Base-by-base conservation (phyloP, 805 yeast genomes). In the Hanseniaspora mollemarum region DNA sequence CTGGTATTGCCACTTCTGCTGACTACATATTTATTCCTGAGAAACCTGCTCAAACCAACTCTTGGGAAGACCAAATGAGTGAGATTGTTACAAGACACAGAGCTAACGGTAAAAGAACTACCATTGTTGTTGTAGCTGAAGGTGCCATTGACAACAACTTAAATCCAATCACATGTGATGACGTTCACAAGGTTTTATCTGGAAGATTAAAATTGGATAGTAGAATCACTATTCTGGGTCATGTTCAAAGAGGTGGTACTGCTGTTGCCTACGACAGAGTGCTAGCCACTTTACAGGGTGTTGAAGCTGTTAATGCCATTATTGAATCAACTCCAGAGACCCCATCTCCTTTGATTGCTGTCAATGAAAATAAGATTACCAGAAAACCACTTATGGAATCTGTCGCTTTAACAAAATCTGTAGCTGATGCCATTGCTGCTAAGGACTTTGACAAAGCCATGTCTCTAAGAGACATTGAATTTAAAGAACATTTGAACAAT, bases 221-320 rank as follows among this genome's bases (percentile, higher is more conserved):
- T 4, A 80, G 97, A 66, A 81, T 90, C 60, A 92, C 98, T 38
- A 86, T 94, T 12, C 73, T 92, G 59, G 98, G 98, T 51, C 98
- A 92, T 66, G 96, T 92, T 50, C 98, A 92, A 73, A 79, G 98
- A 69, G 98, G 98, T 71, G 98, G 98, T 67, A 78, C 95, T 42
- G 96, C 98, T 22, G 96, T 88, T 51, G 96, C 97, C 2, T 86
- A 75, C 60, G 98, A 92, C 66, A 78, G 98, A 63, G 67, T 83
- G 62, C 69, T 92, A 59, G 95, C 96, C 36, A 90, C 98, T 16
- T 66, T 90, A 58, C 98, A 92, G 71, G 98, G 97, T 67, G 96
- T 90, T 38, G 97, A 87, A 60, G 97, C 98, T 8, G 94, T 92
- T 19, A 81, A 83, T 54, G 97, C 97, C 1, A 90, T 92, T 18